A percentile compares a stretch with the other conserved stretches of the same genome.
Evolutionary conservation across 306 rosid genomes (phyloP).

Genomic region (Pueraria montana): DNA sequence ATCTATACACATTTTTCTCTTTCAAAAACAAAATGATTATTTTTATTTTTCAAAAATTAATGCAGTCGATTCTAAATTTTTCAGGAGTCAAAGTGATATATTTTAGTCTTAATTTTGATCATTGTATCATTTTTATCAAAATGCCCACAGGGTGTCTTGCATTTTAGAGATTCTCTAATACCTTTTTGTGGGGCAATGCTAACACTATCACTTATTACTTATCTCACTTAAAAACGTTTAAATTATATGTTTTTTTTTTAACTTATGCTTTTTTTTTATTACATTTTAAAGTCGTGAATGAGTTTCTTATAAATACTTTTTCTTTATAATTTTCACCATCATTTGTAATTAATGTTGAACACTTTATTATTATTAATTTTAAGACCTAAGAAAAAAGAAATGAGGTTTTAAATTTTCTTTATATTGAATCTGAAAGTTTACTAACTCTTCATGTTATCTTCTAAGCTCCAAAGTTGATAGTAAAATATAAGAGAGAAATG

Average conservation of each 20-base stretch:
- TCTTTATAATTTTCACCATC: not conserved
- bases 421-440: not conserved
- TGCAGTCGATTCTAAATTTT: not conserved
- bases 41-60: not conserved
- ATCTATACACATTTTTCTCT: not conserved
- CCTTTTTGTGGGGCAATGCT: not conserved
- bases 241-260: not conserved
- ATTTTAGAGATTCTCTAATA: not conserved
- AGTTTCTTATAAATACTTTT: not conserved
- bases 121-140: slow-evolving; percentile 1
- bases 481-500: too few relatives aligned
- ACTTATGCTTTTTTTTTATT: too few relatives aligned
- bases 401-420: not conserved
- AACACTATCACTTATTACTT: not conserved
- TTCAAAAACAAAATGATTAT: not conserved
- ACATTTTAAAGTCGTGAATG: not conserved
- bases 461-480: too few relatives aligned
- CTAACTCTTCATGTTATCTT: too few relatives aligned
- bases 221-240: not conserved
- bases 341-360: not conserved
- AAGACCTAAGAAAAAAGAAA: not conserved
- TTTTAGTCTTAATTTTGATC: too few relatives aligned
- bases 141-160: not conserved
- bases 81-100: not conserved
- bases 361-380: not conserved